A percentile compares a stretch with the other conserved stretches of the same genome.
phyloP scores from a whole-genome alignment of 805 yeast genomes.

The Candida krabiensis region DNA sequence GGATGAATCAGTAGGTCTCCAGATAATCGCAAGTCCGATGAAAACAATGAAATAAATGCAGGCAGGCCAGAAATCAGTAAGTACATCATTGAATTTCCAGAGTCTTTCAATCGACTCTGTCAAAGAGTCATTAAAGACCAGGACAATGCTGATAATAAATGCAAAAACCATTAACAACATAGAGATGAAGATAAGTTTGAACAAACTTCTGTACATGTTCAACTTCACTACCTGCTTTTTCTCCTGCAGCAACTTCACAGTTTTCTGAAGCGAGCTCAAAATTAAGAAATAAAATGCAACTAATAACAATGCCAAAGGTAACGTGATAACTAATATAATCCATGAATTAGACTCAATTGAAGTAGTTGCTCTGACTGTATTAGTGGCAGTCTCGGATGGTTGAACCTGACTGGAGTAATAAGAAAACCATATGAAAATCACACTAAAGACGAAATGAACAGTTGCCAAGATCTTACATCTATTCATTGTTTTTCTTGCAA shows the following conservation, averaged over 20 bases:
- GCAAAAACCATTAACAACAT: constrained; percentile 71
- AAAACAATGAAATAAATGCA: constrained; percentile 83
- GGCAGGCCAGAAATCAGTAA: constrained; percentile 94
- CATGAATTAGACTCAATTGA: constrained; percentile 49
- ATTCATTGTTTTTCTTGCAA: constrained; percentile 73
- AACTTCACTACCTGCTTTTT: constrained; percentile 93
- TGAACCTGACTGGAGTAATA: constrained; percentile 34
- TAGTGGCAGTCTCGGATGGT: constrained; percentile 32
- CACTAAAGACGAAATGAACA: constrained; percentile 54
- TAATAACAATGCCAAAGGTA: constrained; percentile 73
- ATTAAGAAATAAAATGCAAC: constrained; percentile 73
- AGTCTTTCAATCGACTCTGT: constrained; percentile 78
- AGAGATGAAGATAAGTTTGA: constrained; percentile 72
- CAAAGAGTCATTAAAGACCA: constrained; percentile 71
- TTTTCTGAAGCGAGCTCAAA: constrained; percentile 68
- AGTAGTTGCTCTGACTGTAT: constrained; percentile 43
- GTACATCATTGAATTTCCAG: constrained; percentile 90
- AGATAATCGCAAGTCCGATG: constrained; percentile 78
- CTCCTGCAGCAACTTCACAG: constrained; percentile 69
- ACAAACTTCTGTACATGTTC: constrained; percentile 76
- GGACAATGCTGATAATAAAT: constrained; percentile 64
- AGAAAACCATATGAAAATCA: constrained; percentile 52
- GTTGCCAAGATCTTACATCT: constrained; percentile 61
- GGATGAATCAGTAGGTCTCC: constrained; percentile 98
- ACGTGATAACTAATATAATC: constrained; percentile 51